Conservation (phyloP, 208 protist genomes). For the Acanthamoeba lugdunensis region DNA sequence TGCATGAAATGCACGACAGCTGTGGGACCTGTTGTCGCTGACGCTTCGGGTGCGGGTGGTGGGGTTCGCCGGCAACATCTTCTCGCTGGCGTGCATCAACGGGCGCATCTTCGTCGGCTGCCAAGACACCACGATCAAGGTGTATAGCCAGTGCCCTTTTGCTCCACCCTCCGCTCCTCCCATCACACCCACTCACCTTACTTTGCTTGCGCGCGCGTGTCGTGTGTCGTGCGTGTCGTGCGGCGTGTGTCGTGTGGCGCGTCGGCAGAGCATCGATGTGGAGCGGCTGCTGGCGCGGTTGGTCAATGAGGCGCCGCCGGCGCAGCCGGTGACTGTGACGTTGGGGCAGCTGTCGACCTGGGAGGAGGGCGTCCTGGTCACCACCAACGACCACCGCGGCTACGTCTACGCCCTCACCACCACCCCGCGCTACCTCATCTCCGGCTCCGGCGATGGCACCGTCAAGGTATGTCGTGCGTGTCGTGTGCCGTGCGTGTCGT, state of each 20-base stretch:
- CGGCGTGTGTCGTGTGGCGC: neutral
- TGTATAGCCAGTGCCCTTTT: neutral
- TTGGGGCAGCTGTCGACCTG: neutral
- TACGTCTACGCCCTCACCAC: conserved; percentile 62
- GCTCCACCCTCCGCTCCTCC: too few species aligned
- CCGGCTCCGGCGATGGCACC: conserved; percentile 53
- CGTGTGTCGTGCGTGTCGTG: neutral
- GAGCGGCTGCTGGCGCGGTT: conserved; percentile 1
- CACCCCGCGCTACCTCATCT: conserved; percentile 39
- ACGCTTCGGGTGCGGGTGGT: neutral
- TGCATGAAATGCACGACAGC: neutral
- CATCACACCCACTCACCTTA: too few species aligned
- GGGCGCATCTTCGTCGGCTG: conserved; percentile 45
- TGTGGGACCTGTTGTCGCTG: conserved; percentile 44
- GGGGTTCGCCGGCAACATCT: conserved; percentile 58
- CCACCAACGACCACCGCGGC: conserved; percentile 50
- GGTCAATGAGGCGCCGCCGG: neutral
- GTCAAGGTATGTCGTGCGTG: conserved; percentile 17
- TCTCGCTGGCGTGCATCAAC: conserved; percentile 25
- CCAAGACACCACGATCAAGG: conserved; percentile 73
- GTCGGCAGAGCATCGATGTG: conserved; percentile 27
- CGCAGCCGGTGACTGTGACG: neutral
- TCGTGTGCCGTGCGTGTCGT: neutral
- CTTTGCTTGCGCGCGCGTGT: neutral
- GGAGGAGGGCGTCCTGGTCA: neutral